Evolutionary conservation across 129 eudicot genomes (phyloP).

Genomic region (Flaveria bidentis): DNA sequence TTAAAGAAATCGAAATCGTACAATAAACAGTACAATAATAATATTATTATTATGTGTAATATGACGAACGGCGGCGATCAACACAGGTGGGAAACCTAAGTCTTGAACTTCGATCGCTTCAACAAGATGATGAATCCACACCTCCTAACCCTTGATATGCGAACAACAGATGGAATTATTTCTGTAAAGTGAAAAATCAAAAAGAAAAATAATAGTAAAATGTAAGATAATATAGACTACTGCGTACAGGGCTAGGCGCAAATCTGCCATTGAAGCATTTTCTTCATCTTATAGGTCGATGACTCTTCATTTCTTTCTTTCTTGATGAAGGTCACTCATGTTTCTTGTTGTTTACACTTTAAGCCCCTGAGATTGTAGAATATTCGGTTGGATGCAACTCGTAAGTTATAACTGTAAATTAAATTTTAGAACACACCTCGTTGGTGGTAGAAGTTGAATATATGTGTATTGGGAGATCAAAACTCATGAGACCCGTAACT

Average conservation of each 20-base stretch:
- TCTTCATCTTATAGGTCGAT: constrained; percentile 28
- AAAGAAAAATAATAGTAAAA: constrained; percentile 22
- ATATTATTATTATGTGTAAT: not conserved
- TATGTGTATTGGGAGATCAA: too few species aligned
- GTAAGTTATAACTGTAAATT: too few species aligned
- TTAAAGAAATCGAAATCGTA: constrained; percentile 14
- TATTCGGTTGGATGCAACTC: constrained; percentile 6
- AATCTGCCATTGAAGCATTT: constrained; percentile 35
- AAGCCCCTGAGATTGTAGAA: constrained; percentile 10
- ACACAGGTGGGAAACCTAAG: constrained; percentile 39
- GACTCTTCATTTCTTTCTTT: constrained; percentile 17
- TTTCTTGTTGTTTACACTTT: not conserved
- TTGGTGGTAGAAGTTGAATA: too few species aligned
- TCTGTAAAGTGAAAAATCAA: constrained; percentile 16
- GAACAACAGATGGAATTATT: constrained; percentile 21
- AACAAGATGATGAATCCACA: constrained; percentile 33
- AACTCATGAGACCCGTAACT: too few species aligned
- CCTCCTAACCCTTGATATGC: constrained; percentile 40
- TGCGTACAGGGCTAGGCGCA: constrained; percentile 50
- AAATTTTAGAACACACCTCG: too few species aligned
- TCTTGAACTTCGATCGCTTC: constrained; percentile 23
- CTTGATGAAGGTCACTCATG: constrained; percentile 26
- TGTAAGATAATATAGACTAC: constrained; percentile 21
- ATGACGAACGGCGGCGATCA: constrained; percentile 38
- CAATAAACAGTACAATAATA: constrained; percentile 20